A percentile compares a stretch with the other conserved stretches of the same genome.
phyloP scores from a whole-genome alignment of 441 rosid species.

The Gossypium davidsonii region DNA sequence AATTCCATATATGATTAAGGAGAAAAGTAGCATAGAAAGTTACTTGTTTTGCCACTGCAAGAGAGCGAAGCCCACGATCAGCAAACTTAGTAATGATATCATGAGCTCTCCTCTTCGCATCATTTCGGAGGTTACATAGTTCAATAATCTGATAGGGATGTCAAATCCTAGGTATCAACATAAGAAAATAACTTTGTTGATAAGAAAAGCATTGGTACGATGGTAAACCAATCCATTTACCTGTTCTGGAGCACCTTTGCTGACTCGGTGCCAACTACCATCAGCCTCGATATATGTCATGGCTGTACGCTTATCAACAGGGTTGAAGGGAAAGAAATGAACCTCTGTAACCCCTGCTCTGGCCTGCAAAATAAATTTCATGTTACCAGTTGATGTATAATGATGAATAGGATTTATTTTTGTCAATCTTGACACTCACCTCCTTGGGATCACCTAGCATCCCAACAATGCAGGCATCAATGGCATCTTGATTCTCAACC shows the following conservation, averaged over 20 bases:
- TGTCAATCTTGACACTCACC: conserved; percentile 18
- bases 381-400: not conserved
- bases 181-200: not conserved
- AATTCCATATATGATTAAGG: not conserved
- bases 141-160: conserved; percentile 7
- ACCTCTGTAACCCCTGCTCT: conserved; percentile 15
- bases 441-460: conserved; percentile 67
- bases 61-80: conserved; percentile 21
- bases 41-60: conserved; percentile 13
- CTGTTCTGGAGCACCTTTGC: conserved; percentile 25
- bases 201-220: not conserved
- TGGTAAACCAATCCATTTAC: not conserved
- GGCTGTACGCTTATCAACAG: conserved; percentile 16
- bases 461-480: conserved; percentile 67
- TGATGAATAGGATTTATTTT: not conserved
- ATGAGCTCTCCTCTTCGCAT: conserved; percentile 11
- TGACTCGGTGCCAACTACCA: conserved; percentile 17
- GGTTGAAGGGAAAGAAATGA: conserved; percentile 22
- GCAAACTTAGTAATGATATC: conserved; percentile 16
- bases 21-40: not conserved
- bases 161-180: not conserved
- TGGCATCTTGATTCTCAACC: conserved; percentile 69
- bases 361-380: conserved; percentile 1
- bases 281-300: conserved; percentile 4
- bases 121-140: conserved; percentile 14